Percentiles rank a stretch among this genome's conserved stretches.
Conservation (phyloP, 345 rosid species). For the Cardamine resedifolia region DNA sequence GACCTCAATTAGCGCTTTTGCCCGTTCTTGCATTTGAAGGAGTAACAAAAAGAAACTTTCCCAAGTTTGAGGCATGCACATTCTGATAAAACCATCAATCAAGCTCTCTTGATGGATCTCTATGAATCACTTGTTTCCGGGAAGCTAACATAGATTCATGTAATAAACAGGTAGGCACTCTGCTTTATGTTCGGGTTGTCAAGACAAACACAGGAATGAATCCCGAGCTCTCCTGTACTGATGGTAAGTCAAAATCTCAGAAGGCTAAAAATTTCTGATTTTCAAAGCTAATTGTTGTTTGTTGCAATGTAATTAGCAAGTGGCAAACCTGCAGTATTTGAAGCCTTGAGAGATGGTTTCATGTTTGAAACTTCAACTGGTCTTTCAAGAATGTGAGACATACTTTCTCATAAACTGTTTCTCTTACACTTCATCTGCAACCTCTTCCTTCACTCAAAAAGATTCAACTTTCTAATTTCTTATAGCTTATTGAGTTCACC, state of each 20-base stretch:
- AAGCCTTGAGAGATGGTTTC: constrained; percentile 69
- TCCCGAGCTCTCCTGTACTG: constrained; percentile 74
- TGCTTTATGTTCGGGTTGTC: constrained; percentile 70
- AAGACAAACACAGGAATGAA: constrained; percentile 73
- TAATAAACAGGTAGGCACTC: constrained; percentile 63
- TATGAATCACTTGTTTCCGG: neutral
- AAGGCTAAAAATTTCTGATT: neutral
- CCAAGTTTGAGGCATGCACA: constrained; percentile 61
- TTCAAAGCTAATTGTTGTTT: neutral
- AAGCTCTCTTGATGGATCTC: neutral
- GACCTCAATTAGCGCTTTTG: constrained; percentile 64
- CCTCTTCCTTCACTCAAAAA: neutral
- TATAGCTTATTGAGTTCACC: constrained; percentile 72
- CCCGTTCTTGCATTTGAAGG: constrained; percentile 92
- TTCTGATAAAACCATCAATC: constrained; percentile 3
- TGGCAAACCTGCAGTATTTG: constrained; percentile 82
- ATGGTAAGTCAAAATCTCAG: constrained; percentile 46
- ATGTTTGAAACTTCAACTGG: constrained; percentile 86
- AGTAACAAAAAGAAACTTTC: constrained; percentile 74
- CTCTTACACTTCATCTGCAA: neutral
- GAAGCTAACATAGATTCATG: neutral
- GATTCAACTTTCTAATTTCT: neutral
- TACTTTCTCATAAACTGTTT: neutral
- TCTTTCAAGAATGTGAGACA: constrained; percentile 71
- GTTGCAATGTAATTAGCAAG: constrained; percentile 44